These are phyloP conservation scores for Artemisia annua DNA, from an alignment of 129 eudicot genomes.

Conservation along the genomic window DNA sequence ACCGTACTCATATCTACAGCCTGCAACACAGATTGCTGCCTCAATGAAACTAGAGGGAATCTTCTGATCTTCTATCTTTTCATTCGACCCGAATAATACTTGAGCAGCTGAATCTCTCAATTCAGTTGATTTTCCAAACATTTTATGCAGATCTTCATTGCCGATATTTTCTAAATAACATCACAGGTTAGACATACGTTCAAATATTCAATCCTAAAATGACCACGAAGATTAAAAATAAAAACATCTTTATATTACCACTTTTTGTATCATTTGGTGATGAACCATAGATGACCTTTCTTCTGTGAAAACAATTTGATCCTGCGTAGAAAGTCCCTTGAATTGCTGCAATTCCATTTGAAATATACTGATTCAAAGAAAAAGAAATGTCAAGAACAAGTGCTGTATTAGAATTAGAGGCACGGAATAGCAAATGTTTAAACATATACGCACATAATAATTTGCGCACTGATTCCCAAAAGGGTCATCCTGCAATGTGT, in stretches of 20 bases:
- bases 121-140: conserved; percentile 47
- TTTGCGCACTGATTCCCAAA: conserved; percentile 46
- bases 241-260: conserved; percentile 24
- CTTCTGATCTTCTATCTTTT: neutral
- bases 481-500: conserved; percentile 57
- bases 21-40: conserved; percentile 41
- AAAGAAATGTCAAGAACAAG: neutral
- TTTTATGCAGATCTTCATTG: conserved; percentile 31
- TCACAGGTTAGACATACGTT: neutral
- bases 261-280: conserved; percentile 34
- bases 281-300: conserved; percentile 59
- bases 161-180: conserved; percentile 21
- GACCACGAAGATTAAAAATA: neutral
- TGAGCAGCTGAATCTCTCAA: conserved; percentile 36
- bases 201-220: too few relatives aligned
- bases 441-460: conserved; percentile 17
- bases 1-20: conserved; percentile 51
- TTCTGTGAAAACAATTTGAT: conserved; percentile 58
- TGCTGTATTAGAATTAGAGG: neutral
- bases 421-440: too few relatives aligned
- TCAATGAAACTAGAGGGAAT: conserved; percentile 35
- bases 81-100: conserved; percentile 25
- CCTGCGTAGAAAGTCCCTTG: conserved; percentile 57
- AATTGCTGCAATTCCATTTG: conserved; percentile 36
- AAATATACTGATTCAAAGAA: conserved; percentile 12